Base-by-base conservation (phyloP, 129 eudicot species). In the Tagetes patula region DNA sequence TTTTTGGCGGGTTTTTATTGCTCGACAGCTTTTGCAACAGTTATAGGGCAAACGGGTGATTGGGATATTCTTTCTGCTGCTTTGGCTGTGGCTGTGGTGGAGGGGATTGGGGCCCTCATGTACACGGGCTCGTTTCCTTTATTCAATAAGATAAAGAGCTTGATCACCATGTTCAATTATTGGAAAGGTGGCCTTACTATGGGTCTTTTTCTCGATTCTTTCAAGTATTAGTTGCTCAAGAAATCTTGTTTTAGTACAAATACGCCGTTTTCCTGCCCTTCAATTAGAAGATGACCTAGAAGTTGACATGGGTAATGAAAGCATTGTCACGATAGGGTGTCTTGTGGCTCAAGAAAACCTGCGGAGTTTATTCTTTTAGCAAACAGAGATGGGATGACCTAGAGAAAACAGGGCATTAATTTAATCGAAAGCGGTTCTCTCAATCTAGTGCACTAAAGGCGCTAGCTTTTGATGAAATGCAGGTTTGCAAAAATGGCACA, bases 61-160 rank as follows among this genome's bases (percentile, higher is more conserved):
- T 92, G 98, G 96, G 98, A 92, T 80, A 85, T 92, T 75, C 85
- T 92, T 31, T 85, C 96, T 58, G 96, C 98, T 59, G 98, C 88
- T 34, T 73, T 92, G 72, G 87, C 91, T 55, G 94, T 89, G 56
- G 88, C 82, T 72, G 80, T 89, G 14, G 95, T 89, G 46, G 96
- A 92, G 83, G 96, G 89, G 6, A 92, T 92, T 32, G 98, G 96
- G 65, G 94, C 91, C 47, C 95, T 92, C 56, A 89, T 80, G 95
- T 92, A 89, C 71, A 85, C 75, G 37, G 86, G 67, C 12, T 79
- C 96, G 52, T 63, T 84, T 70, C 84, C 91, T 68, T 71, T 78
- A 33, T 54, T 84, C 32, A 66, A 76, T 11, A 87, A 78, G 67
- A 27, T 81, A 7, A 85, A 77, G 67, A 73, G 71, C 64, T 10